These are phyloP conservation scores for Panellus pusillus DNA, from an alignment of 768 basidiomycete species.

Conservation along the genomic window DNA sequence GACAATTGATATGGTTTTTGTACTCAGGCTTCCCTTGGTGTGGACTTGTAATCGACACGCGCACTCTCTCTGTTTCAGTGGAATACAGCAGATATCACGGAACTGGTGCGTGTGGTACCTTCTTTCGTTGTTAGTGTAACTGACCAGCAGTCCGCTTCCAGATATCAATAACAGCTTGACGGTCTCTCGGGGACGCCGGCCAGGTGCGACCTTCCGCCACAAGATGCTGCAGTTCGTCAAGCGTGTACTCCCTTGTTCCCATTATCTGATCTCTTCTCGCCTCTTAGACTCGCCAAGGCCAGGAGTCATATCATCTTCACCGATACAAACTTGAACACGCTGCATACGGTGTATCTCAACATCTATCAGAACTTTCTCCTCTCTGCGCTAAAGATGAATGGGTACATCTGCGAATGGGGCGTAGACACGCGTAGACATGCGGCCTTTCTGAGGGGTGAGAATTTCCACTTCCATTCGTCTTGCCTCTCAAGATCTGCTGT, in stretches of 20 bases:
- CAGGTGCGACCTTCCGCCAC: slow-evolving; percentile 62
- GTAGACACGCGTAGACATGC: slow-evolving; percentile 41
- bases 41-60: slow-evolving; percentile 78
- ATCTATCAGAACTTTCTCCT: slow-evolving; percentile 85
- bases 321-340: slow-evolving; percentile 69
- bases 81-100: slow-evolving; percentile 74
- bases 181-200: slow-evolving; percentile 60
- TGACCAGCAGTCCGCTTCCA: slow-evolving; percentile 27
- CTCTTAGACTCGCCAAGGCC: slow-evolving; percentile 62
- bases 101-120: slow-evolving; percentile 44
- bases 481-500: neutral
- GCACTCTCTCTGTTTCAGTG: slow-evolving; percentile 70
- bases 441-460: slow-evolving; percentile 57
- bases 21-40: slow-evolving; percentile 89
- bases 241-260: neutral
- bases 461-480: neutral
- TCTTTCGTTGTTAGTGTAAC: neutral
- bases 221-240: slow-evolving; percentile 72
- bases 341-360: slow-evolving; percentile 67
- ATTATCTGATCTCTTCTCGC: slow-evolving; percentile 5
- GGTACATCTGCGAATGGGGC: slow-evolving; percentile 71
- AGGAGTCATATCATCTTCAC: slow-evolving; percentile 80
- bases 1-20: neutral
- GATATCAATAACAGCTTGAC: slow-evolving; percentile 70
- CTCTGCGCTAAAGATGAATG: slow-evolving; percentile 83